Evolutionary conservation across 1,284 basidiomycete species (phyloP).

Genomic region (Malassezia sympodialis): DNA sequence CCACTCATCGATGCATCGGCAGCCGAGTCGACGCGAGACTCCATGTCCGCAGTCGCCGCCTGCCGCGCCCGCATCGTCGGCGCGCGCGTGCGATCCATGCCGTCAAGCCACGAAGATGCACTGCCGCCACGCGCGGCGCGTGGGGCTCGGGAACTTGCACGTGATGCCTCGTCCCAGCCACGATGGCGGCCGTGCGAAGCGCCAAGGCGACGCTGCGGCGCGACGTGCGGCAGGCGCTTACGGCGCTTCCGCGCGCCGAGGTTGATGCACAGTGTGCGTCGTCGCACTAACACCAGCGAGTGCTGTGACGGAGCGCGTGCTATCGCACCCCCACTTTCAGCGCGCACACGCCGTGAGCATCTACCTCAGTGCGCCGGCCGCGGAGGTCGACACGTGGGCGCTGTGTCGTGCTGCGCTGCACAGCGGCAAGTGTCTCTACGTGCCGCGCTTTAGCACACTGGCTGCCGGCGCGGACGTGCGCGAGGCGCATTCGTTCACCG

Average conservation of each 20-base stretch:
- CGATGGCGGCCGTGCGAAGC: slow-evolving; percentile 1
- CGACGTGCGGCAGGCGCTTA: neutral
- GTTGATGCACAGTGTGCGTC: slow-evolving; percentile 2
- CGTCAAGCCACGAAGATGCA: neutral
- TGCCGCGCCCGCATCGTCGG: slow-evolving; percentile 15
- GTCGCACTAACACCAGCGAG: neutral
- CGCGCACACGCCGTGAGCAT: slow-evolving; percentile 38
- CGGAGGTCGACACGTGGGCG: slow-evolving; percentile 47
- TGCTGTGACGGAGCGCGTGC: neutral
- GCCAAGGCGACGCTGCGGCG: neutral
- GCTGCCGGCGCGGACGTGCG: slow-evolving; percentile 19
- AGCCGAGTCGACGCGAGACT: neutral
- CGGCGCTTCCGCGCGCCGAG: neutral
- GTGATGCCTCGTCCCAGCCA: neutral
- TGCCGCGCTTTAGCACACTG: slow-evolving; percentile 47
- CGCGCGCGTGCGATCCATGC: slow-evolving; percentile 2
- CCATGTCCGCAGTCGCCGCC: neutral
- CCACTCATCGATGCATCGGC: neutral
- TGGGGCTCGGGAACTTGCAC: neutral
- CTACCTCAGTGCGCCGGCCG: slow-evolving; percentile 47
- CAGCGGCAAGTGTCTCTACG: slow-evolving; percentile 45
- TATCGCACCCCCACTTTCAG: slow-evolving; percentile 25
- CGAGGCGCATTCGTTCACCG: slow-evolving; percentile 28
- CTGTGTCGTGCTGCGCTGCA: slow-evolving; percentile 43
- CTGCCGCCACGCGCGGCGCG: neutral